Conservation (phyloP, 2,329 filamentous ascomycete genomes). For the Colletotrichum sp. region DNA sequence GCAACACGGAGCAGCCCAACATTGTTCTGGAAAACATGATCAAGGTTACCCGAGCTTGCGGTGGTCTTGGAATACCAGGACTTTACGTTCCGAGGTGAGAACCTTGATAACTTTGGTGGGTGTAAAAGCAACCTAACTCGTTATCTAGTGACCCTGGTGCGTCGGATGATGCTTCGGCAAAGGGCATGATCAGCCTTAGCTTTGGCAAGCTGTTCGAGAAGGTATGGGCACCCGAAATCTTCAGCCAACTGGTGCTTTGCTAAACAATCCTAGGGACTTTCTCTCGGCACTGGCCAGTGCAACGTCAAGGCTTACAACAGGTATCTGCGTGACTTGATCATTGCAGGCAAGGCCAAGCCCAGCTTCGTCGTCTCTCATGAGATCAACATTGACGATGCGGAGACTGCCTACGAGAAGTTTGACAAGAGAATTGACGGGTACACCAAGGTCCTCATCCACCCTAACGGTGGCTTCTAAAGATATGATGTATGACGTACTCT, state of each 20-base stretch:
- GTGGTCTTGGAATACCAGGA: constrained; percentile 65
- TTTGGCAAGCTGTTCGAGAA: constrained; percentile 75
- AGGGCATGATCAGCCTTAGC: constrained; percentile 66
- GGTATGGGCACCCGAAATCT: constrained; percentile 35
- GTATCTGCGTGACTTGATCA: constrained; percentile 68
- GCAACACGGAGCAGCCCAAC: constrained; percentile 64
- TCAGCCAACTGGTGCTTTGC: neutral
- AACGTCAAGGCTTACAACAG: constrained; percentile 73
- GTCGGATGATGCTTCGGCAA: constrained; percentile 62
- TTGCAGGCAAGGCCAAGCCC: constrained; percentile 66
- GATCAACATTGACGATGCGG: constrained; percentile 65
- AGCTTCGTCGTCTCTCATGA: constrained; percentile 71
- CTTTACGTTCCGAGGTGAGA: constrained; percentile 45
- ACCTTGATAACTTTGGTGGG: neutral
- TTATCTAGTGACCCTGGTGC: constrained; percentile 62
- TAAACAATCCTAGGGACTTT: constrained; percentile 50
- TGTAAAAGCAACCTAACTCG: constrained; percentile 8
- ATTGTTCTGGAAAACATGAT: constrained; percentile 69
- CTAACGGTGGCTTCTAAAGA: constrained; percentile 51
- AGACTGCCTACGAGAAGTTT: constrained; percentile 67
- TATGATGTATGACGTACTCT: neutral
- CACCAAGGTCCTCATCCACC: constrained; percentile 71
- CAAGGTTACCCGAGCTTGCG: constrained; percentile 63
- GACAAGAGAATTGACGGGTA: constrained; percentile 69
- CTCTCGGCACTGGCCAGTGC: constrained; percentile 66